Base-by-base conservation (phyloP, 1,284 basidiomycete species). In the Volvariella volvacea region DNA sequence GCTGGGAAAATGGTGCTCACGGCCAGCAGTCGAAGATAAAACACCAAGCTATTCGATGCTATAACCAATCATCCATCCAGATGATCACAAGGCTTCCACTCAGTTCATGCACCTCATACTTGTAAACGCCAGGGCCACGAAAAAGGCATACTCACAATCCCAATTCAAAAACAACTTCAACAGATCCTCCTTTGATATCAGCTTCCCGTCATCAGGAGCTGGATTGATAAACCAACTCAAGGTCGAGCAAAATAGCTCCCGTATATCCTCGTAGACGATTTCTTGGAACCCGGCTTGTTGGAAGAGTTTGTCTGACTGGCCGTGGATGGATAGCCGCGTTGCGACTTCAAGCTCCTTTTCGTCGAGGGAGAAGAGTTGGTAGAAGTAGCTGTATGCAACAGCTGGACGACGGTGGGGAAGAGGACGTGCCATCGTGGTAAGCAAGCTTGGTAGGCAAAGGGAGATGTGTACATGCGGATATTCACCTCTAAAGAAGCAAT, bases 401-500 rank as follows among this genome's bases (percentile, higher is more conserved):
- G 84, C 85, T 85, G 63, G 25, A 62, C 63, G 42, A 54, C 25
- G 12, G 25, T 6, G 25, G 12, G 25, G 12, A 30, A 16, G 20
- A 9, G 34, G 10, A 14, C 36, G 44, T n/a, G 15, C 33, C 20
- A 32, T 10, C 8, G 45, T 46, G 34, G 22, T 44, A 34, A 41
- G 43, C 43, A 42, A 44, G 42, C 37, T 50, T 34, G 50, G 44
- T n/a, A 34, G 25, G 17, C 9, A 22, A 21, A n/a, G 20, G 25
- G 40, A 39, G 22, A 16, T 12, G 22, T 3, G 38, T 21, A 1
- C 9, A 33, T 30, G 21, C 16, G 30, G 32, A 22, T 14, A 52
- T 60, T 63, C 68, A 86, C 85, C 81, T 69, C 85, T 68, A 59
- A 88, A 89, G 59, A 88, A 88, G 56, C 87, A 89, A 60, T 89